Base-by-base conservation (phyloP, 495 filamentous ascomycete species). In the Parachaetomium inaequale region DNA sequence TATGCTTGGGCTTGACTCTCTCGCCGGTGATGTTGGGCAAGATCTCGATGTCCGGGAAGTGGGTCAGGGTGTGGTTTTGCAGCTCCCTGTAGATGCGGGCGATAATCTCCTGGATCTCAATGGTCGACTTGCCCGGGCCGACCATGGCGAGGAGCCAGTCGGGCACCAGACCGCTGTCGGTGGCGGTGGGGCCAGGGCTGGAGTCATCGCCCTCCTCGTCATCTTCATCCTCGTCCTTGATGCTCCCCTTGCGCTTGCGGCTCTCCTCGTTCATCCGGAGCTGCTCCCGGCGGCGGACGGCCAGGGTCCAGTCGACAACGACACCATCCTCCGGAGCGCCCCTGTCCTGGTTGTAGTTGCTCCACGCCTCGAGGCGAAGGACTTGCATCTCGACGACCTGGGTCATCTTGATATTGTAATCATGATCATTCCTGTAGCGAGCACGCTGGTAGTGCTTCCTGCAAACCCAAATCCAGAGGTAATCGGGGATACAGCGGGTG, bases 361-460 rank as follows among this genome's bases (percentile, higher is more conserved):
- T 82, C 89, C 88, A 92, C 0, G 72, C 62, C 56, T 87, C 75
- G 50, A 93, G 75, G 0, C 80, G 77, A 3, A 76, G 66, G 21
- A 92, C 78, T 56, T 88, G 85, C 4, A 75, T 72, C 7, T 75
- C 68, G 0, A 93, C 77, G 0, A 91, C 72, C 1, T 82, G 76
- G 46, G 82, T 83, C 63, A 93, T 87, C 1, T 79, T 70, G 23
- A 76, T 75, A 4, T 83, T 76, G 76, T 85, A 92, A 10, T 82
- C 74, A n/a, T 77, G 75, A 2, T 77, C 72, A 55, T 85, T 84
- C 0, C 87, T 79, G 69, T 93, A 94, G 0, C 87, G 78, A 36
- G 74, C 78, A 0, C 89, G 86, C 72, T 96, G 92, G 73, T 96
- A 96, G 67, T 93, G 88, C 68, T 93, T 94, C 1, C 92, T 82